Evolutionary conservation across 2,329 filamentous ascomycete species (phyloP), one percentile per base, ranked within the genome.

Genomic region (Fusarium brachygibbosum): DNA sequence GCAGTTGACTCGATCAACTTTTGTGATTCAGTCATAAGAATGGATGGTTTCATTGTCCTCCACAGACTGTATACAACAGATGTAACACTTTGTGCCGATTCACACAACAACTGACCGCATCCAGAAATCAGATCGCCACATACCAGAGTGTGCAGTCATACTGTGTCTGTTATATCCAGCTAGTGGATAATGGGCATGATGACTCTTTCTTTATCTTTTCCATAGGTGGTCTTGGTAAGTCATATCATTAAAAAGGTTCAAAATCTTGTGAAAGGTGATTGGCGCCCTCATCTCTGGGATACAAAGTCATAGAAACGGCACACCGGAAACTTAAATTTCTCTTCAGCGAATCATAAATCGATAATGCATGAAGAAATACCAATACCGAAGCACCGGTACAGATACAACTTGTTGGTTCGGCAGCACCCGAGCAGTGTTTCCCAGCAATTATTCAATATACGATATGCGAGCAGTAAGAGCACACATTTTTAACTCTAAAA

Each of bases 371-470:
- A 50, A 38, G 9, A 28, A 29, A 38, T 40, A 25, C 25, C 48
- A 35, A 38, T 50, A 50, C 48, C 48, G 25, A 10, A 23, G 17
- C 48, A 40, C 48, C 34, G 48, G 48, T 38, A 50, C 48, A 50
- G 34, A 50, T 50, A 28, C 10, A 29, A 40, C n/a, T 38, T 50
- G 34, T 38, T 38, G 34, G 32, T 29, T 50, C 48, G 48, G 48
- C 34, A 38, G 17, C 7, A 50, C 32, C 34, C 34, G 48, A 50
- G 16, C 23, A 40, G 48, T 38, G 46, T 35, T 49, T 49, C 46
- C 25, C 16, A 25, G 46, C 17, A 44, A 17, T 44, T n/a, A n/a
- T 23, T 28, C 19, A 16, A 7, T 5, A 44, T n/a, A 50, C 19
- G 9, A 35, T 17, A 41, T 21, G 16, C n/a, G 8, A n/a, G 11